Evolutionary conservation across 176 grass and related monocot genomes (phyloP).

Genomic region (Areca catechu): DNA sequence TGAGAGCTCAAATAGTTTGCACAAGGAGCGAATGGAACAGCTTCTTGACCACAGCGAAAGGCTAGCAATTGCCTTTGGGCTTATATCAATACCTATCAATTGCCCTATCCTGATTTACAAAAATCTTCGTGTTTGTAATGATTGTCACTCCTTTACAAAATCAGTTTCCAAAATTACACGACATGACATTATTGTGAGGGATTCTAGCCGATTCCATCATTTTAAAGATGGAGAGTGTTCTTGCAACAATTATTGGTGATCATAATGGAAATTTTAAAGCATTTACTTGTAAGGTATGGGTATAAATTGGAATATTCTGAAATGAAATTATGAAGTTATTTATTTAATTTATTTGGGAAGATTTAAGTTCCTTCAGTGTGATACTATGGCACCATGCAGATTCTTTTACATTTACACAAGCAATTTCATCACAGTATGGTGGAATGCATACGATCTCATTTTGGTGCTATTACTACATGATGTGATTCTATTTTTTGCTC

Average conservation of each 20-base stretch:
- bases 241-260: slow-evolving; percentile 16
- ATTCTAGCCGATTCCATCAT: slow-evolving; percentile 15
- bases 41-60: slow-evolving; percentile 23
- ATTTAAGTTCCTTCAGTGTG: too few relatives aligned
- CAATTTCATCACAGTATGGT: too few relatives aligned
- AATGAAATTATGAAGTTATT: too few relatives aligned
- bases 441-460: too few relatives aligned
- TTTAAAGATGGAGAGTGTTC: slow-evolving; percentile 14
- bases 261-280: too few relatives aligned
- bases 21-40: slow-evolving; percentile 14
- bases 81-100: slow-evolving; percentile 1
- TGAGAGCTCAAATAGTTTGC: background rate
- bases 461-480: too few relatives aligned
- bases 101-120: slow-evolving; percentile 14
- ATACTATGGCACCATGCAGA: too few relatives aligned
- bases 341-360: too few relatives aligned
- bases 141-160: slow-evolving; percentile 12
- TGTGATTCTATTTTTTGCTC: too few relatives aligned
- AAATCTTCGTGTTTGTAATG: slow-evolving; percentile 17
- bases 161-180: slow-evolving; percentile 4
- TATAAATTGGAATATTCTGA: too few relatives aligned
- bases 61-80: slow-evolving; percentile 18
- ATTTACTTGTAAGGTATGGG: too few relatives aligned
- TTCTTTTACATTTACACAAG: too few relatives aligned
- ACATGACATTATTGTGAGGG: slow-evolving; percentile 15